Percentiles rank a stretch among this genome's conserved stretches.
These are phyloP conservation scores for Akanthomyces uredinophilus DNA, from an alignment of 2,329 filamentous ascomycete genomes.

Conservation along the genomic window DNA sequence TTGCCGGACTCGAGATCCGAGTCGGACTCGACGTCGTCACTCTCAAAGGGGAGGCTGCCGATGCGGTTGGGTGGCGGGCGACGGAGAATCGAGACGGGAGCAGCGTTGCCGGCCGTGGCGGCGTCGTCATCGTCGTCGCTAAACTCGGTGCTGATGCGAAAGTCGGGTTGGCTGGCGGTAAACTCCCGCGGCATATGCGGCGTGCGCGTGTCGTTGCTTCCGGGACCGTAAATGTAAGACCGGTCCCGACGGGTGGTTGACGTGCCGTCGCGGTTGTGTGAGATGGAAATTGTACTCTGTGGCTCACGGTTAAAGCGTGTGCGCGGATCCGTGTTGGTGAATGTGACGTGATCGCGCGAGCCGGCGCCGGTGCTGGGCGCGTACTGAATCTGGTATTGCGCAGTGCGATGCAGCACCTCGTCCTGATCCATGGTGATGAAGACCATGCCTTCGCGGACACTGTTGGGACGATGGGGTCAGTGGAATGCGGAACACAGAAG, in stretches of 20 bases:
- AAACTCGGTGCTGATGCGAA: conserved; percentile 54
- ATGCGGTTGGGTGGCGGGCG: conserved; percentile 45
- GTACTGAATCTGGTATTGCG: conserved; percentile 71
- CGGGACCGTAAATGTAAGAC: conserved; percentile 37
- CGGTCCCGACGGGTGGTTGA: conserved; percentile 43
- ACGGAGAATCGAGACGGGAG: conserved; percentile 23
- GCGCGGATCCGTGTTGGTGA: not conserved
- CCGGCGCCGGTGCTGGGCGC: conserved; percentile 22
- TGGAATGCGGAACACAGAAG: not conserved
- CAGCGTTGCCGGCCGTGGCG: conserved; percentile 8
- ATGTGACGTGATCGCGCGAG: not conserved
- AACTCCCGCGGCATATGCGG: conserved; percentile 57
- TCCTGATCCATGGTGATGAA: conserved; percentile 84
- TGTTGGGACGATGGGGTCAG: conserved; percentile 31
- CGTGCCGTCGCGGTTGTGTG: conserved; percentile 47
- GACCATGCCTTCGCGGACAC: conserved; percentile 85
- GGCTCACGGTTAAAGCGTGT: conserved; percentile 16
- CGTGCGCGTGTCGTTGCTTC: conserved; percentile 40
- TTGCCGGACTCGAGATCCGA: conserved; percentile 30
- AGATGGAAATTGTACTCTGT: conserved; percentile 44
- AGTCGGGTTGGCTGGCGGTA: conserved; percentile 40
- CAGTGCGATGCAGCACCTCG: conserved; percentile 66
- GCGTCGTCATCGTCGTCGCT: conserved; percentile 53
- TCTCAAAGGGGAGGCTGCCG: conserved; percentile 51
- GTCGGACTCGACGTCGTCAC: conserved; percentile 29